Evolutionary conservation across 2,329 filamentous ascomycete genomes (phyloP).

Genomic region (Pseudopithomyces chartarum): DNA sequence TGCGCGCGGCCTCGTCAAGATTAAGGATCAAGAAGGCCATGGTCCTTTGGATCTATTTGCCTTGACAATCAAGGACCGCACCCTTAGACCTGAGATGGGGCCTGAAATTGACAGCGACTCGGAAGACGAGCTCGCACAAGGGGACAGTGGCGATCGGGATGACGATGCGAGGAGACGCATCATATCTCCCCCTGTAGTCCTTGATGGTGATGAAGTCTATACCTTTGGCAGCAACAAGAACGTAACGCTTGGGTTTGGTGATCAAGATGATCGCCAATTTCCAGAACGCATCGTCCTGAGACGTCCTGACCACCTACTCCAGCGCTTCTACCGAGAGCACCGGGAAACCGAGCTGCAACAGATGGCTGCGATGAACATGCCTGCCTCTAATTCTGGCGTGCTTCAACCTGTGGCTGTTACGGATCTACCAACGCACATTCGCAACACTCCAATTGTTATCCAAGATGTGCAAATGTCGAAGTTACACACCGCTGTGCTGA

Average conservation of each 20-base stretch:
- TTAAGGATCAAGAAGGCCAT: constrained; percentile 93
- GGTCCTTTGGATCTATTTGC: constrained; percentile 94
- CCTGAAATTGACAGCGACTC: constrained; percentile 54
- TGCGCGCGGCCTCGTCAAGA: constrained; percentile 81
- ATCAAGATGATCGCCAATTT: constrained; percentile 92
- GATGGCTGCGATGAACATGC: constrained; percentile 45
- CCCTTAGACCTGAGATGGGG: constrained; percentile 53
- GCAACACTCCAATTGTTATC: constrained; percentile 73
- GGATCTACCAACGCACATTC: constrained; percentile 74
- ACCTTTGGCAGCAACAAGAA: constrained; percentile 98
- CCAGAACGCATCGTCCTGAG: constrained; percentile 81
- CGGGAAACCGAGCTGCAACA: constrained; percentile 53
- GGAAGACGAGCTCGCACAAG: constrained; percentile 54
- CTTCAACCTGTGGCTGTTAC: constrained; percentile 45
- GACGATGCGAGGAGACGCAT: constrained; percentile 32
- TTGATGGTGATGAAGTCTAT: constrained; percentile 82
- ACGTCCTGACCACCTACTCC: constrained; percentile 77
- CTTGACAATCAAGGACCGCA: constrained; percentile 80
- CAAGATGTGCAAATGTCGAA: constrained; percentile 89
- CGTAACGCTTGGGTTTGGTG: constrained; percentile 87
- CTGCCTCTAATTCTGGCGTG: constrained; percentile 23
- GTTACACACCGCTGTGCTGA: constrained; percentile 86
- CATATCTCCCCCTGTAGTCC: constrained; percentile 37
- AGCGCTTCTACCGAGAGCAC: constrained; percentile 73
- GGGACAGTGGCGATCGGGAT: constrained; percentile 50